A percentile compares a stretch with the other conserved stretches of the same genome.
Conservation (phyloP, 192 early-diverging fungal genomes). For the Entomortierella beljakovae region DNA sequence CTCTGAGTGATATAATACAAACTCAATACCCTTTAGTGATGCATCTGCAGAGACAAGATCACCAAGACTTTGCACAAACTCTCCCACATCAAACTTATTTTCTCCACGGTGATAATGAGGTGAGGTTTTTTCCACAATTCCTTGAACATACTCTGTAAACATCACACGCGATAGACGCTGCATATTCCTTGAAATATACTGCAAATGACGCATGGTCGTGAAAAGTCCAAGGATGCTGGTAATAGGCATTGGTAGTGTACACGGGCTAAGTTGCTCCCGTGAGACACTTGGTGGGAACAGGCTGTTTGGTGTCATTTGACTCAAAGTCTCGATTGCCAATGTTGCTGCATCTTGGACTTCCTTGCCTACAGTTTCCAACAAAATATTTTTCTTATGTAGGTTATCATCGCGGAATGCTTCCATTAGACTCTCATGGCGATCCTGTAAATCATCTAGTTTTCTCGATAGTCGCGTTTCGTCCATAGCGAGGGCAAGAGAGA, state of each 20-base stretch:
- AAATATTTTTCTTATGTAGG: conserved; percentile 29
- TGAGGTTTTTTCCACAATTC: conserved; percentile 33
- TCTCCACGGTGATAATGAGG: conserved; percentile 30
- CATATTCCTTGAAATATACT: conserved; percentile 62
- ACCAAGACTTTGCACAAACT: conserved; percentile 65
- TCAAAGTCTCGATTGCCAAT: conserved; percentile 59
- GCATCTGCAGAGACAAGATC: conserved; percentile 70
- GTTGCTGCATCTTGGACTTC: conserved; percentile 62
- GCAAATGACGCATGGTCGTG: conserved; percentile 64
- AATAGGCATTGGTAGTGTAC: conserved; percentile 65
- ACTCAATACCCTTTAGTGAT: conserved; percentile 60
- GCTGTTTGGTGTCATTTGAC: conserved; percentile 62
- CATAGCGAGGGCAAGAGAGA: conserved; percentile 11
- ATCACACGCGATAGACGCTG: conserved; percentile 54
- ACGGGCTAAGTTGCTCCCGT: conserved; percentile 66
- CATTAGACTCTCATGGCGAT: conserved; percentile 24
- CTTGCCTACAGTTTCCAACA: conserved; percentile 53
- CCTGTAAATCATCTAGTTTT: conserved; percentile 30
- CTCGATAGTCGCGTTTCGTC: conserved; percentile 10
- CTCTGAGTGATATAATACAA: conserved; percentile 67
- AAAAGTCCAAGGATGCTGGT: conserved; percentile 64
- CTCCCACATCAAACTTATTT: conserved; percentile 66
- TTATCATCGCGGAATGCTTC: conserved; percentile 36
- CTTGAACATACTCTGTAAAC: conserved; percentile 51
- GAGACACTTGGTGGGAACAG: conserved; percentile 55